Evolutionary conservation across 345 rosid genomes (phyloP).

Genomic region (Eucalyptus polyanthemos): DNA sequence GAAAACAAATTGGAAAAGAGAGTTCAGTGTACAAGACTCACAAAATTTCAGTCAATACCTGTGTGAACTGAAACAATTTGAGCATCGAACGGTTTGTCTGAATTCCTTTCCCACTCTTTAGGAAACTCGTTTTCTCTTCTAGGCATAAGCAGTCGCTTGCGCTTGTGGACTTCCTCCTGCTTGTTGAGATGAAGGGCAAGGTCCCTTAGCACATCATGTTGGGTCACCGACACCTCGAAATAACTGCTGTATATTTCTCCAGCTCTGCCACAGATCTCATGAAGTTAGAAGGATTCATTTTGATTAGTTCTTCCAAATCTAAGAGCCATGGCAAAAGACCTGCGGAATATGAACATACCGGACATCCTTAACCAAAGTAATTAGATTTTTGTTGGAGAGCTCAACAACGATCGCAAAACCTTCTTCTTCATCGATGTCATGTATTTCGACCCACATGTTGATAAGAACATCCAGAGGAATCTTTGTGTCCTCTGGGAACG

Average conservation of each 20-base stretch:
- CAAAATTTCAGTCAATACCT: conserved; percentile 11
- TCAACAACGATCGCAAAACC: conserved; percentile 67
- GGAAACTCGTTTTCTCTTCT: conserved; percentile 50
- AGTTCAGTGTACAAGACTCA: neutral
- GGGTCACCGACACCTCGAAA: conserved; percentile 62
- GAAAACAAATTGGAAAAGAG: neutral
- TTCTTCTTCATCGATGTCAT: conserved; percentile 36
- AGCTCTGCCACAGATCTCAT: conserved; percentile 28
- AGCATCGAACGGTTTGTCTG: conserved; percentile 45
- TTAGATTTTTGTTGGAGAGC: conserved; percentile 68
- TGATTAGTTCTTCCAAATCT: neutral
- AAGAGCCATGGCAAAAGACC: neutral
- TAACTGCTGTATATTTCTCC: conserved; percentile 58
- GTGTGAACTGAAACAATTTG: conserved; percentile 80
- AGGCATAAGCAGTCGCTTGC: conserved; percentile 63
- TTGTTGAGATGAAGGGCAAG: conserved; percentile 61
- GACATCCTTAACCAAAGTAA: conserved; percentile 72
- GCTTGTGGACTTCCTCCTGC: conserved; percentile 22
- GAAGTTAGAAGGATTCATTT: neutral
- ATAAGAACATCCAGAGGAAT: conserved; percentile 82
- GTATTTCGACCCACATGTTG: conserved; percentile 80
- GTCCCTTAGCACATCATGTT: conserved; percentile 89
- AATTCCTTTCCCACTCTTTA: conserved; percentile 74
- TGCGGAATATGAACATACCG: conserved; percentile 17
- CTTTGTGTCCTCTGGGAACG: conserved; percentile 94